Base-by-base conservation (phyloP, 768 basidiomycete species). In the Tricholoma sp. region DNA sequence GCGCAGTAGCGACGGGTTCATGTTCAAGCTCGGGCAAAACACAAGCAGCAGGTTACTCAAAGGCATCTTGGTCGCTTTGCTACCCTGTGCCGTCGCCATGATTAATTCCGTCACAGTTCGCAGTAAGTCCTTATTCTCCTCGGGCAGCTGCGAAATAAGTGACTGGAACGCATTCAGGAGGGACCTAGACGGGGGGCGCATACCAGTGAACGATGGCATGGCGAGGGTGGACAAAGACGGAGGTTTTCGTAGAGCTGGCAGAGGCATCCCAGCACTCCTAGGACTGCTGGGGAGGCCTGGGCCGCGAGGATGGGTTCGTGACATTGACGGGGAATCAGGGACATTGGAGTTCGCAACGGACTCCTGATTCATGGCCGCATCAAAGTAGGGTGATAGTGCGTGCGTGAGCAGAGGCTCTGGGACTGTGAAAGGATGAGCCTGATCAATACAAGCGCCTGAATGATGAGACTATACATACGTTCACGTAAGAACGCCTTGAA, bases 401-500 rank as follows among this genome's bases (percentile, higher is more conserved):
- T 81, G 76, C 4, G 94, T 98, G 57, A 98, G 71, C 50, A 97
- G 85, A 0, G 88, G 85, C 58, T 91, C 88, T 1, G 94, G 95
- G 37, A 98, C 94, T 97, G 62, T 24, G 56, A 50, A 20, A 42
- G 9, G 56, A 20, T 42, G n/a, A 54, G 24, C 54, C 53, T 31
- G 48, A 17, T 59, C 18, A 54, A 31, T 59, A 33, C 32, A 17
- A 32, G 24, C 15, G 55, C n/a, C 51, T 63, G 34, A 49, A 32
- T 33, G 12, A 33, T 13, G 33, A 45, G 57, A 41, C 17, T 33
- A 12, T 6, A 79, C 94, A 76, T 72, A 96, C 94, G 74, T 80
- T 97, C 94, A 55, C 95, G 88, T 42, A 98, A 76, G 68, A 85
- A 98, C 1, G 91, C 88, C 70, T 96, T 97, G 74, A 96, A 97